Evolutionary conservation across 2,329 filamentous ascomycete genomes (phyloP).

Genomic region (Fonsecaea multimorphosa): DNA sequence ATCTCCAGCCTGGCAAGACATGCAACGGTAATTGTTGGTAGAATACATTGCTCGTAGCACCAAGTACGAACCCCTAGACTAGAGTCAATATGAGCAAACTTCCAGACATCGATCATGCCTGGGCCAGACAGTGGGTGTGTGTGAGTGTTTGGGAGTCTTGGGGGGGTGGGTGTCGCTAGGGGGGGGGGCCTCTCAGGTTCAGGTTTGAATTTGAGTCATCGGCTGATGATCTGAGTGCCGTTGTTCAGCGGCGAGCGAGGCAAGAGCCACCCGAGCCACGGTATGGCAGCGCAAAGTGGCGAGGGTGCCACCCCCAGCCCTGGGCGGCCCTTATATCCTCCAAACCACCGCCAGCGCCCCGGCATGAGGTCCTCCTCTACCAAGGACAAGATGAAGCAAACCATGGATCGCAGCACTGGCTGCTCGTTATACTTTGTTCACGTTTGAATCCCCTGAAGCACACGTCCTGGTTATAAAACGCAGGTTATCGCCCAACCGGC

Average conservation of each 20-base stretch:
- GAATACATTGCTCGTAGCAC: neutral
- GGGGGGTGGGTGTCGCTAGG: conserved; percentile 4
- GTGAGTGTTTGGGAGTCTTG: neutral
- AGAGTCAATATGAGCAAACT: neutral
- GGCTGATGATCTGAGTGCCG: conserved; percentile 31
- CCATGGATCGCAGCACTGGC: conserved; percentile 32
- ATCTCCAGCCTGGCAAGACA: neutral
- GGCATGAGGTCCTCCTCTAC: conserved; percentile 8
- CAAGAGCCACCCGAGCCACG: neutral
- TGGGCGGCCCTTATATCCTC: conserved; percentile 23
- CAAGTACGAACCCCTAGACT: neutral
- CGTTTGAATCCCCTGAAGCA: conserved; percentile 19
- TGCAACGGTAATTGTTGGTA: neutral
- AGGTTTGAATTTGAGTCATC: conserved; percentile 32
- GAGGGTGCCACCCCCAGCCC: conserved; percentile 23
- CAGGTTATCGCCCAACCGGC: conserved; percentile 8
- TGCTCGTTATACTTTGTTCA: conserved; percentile 23
- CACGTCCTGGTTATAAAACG: conserved; percentile 7
- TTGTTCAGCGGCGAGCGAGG: neutral
- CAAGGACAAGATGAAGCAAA: conserved; percentile 30
- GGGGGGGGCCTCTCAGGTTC: conserved; percentile 1
- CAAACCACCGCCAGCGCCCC: conserved; percentile 18
- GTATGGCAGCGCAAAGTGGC: conserved; percentile 14
- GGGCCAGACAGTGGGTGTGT: neutral
- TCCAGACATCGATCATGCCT: neutral